Percentiles rank a stretch among this genome's conserved stretches.
phyloP scores from a whole-genome alignment of 257 asterid genomes.

The Rubia yunnanensis region DNA sequence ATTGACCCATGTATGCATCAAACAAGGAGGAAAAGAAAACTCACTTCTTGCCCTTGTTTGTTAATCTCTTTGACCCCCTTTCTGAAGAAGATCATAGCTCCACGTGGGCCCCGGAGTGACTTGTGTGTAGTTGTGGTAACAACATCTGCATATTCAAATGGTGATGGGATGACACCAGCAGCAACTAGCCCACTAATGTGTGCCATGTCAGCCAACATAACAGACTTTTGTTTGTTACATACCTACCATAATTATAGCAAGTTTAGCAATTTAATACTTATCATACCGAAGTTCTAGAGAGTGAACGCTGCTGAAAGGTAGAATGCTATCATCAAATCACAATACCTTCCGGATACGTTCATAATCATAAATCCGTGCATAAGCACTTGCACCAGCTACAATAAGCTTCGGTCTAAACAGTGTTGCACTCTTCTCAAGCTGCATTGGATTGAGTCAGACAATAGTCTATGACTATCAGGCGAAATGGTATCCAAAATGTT shows the following conservation, averaged over 20 bases:
- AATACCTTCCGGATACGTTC: conserved; percentile 79
- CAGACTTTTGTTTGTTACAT: conserved; percentile 84
- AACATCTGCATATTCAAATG: conserved; percentile 89
- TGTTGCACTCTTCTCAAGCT: conserved; percentile 90
- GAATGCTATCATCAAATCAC: neutral
- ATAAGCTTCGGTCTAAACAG: conserved; percentile 90
- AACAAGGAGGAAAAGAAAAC: conserved; percentile 16
- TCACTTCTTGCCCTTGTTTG: conserved; percentile 87
- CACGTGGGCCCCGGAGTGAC: conserved; percentile 95
- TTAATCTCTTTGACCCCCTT: conserved; percentile 84
- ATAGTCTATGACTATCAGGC: conserved; percentile 5
- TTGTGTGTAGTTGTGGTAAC: conserved; percentile 98
- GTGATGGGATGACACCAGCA: conserved; percentile 96
- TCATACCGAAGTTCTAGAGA: neutral
- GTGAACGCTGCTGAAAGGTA: neutral
- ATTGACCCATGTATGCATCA: neutral
- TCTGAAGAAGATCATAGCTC: conserved; percentile 95
- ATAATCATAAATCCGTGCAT: conserved; percentile 91
- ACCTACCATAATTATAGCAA: conserved; percentile 44
- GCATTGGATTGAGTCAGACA: conserved; percentile 24
- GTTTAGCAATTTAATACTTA: neutral
- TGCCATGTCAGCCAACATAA: conserved; percentile 96
- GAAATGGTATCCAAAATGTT: conserved; percentile 5
- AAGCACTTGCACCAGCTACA: conserved; percentile 99
- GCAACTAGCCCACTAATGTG: conserved; percentile 98